A percentile compares a stretch with the other conserved stretches of the same genome.
These are phyloP conservation scores for Colletotrichum musicola DNA, from an alignment of 2,329 filamentous ascomycete genomes.

Conservation along the genomic window DNA sequence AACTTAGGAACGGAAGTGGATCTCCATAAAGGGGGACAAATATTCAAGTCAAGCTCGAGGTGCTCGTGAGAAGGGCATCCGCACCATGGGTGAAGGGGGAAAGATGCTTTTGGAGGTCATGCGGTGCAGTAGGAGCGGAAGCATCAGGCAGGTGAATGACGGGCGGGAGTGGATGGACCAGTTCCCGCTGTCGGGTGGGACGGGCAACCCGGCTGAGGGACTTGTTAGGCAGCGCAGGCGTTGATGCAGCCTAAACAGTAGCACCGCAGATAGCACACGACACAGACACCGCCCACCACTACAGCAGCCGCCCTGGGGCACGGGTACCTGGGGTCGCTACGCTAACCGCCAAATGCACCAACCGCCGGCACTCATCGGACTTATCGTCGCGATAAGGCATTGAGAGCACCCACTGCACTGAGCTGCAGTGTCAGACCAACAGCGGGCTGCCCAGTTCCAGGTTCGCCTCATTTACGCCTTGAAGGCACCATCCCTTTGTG, in stretches of 20 bases:
- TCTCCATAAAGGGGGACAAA: not conserved
- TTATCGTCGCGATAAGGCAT: conserved; percentile 27
- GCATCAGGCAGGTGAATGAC: conserved; percentile 19
- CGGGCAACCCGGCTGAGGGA: not conserved
- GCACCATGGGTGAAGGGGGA: conserved; percentile 20
- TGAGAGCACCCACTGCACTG: conserved; percentile 20
- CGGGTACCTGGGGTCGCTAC: conserved; percentile 28
- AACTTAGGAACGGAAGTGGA: conserved; percentile 2
- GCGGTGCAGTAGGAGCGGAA: conserved; percentile 34
- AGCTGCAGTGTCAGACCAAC: not conserved
- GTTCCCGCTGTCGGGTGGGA: conserved; percentile 2
- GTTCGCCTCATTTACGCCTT: conserved; percentile 22
- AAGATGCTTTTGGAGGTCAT: conserved; percentile 37
- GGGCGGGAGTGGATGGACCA: conserved; percentile 24
- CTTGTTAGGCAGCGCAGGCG: conserved; percentile 36
- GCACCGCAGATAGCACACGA: conserved; percentile 28
- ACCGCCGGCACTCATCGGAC: conserved; percentile 31
- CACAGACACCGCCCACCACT: conserved; percentile 25
- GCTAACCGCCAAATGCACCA: conserved; percentile 29
- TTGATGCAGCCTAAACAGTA: conserved; percentile 29
- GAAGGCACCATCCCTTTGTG: not conserved
- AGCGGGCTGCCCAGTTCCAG: conserved; percentile 23
- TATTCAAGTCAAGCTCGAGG: conserved; percentile 23
- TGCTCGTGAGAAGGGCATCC: conserved; percentile 39
- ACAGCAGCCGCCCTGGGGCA: not conserved